Conservation (phyloP, 176 grass and related monocot species). For the Tillandsia leiboldiana region DNA sequence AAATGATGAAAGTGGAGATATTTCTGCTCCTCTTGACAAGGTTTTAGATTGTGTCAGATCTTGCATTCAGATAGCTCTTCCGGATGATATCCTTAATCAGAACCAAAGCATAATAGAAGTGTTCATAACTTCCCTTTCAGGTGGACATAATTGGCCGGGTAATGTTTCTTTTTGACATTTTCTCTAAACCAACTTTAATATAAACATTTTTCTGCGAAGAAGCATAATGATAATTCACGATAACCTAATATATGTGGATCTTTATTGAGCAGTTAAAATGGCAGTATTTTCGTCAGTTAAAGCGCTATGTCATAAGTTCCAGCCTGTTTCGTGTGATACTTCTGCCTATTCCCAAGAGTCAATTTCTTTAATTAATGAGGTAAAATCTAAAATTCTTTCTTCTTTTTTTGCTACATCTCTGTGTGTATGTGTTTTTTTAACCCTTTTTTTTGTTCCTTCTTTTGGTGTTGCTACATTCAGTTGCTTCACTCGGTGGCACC, state of each 20-base stretch:
- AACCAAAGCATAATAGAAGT: conserved; percentile 61
- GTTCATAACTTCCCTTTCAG: conserved; percentile 61
- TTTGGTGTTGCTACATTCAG: conserved; percentile 31
- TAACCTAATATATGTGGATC: conserved; percentile 9
- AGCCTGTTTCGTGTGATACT: conserved; percentile 22
- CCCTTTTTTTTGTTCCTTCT: conserved; percentile 28
- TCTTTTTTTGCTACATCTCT: neutral
- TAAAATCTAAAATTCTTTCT: conserved; percentile 20
- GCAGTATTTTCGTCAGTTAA: conserved; percentile 75
- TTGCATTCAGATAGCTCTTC: conserved; percentile 55
- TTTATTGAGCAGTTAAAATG: conserved; percentile 64
- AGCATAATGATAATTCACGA: neutral
- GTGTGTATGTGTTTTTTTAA: conserved; percentile 17
- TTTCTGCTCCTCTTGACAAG: conserved; percentile 67
- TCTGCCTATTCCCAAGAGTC: conserved; percentile 31
- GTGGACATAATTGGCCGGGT: conserved; percentile 75
- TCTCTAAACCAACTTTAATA: neutral
- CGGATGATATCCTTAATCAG: conserved; percentile 50
- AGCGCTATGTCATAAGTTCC: conserved; percentile 68
- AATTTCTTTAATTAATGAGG: conserved; percentile 54
- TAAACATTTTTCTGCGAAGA: neutral
- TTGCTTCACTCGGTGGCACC: conserved; percentile 58
- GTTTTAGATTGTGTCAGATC: conserved; percentile 79
- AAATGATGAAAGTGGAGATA: conserved; percentile 49
- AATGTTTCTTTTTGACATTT: conserved; percentile 14